Evolutionary conservation across 106 monocot species (phyloP).

Genomic region (Agapanthus africanus): DNA sequence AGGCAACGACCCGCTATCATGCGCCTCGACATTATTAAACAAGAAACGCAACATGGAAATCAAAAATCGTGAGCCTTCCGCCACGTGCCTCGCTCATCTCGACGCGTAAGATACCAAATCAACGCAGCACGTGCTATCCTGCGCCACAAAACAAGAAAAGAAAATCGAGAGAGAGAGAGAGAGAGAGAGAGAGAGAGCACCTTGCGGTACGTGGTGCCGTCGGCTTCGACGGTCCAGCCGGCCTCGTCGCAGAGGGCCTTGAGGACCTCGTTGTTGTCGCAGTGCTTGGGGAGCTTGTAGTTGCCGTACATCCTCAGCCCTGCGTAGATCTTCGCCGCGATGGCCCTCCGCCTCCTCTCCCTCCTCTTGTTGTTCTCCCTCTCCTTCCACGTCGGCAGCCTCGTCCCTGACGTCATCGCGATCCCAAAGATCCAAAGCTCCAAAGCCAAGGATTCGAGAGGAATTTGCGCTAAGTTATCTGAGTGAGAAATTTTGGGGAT

Average conservation of each 20-base stretch:
- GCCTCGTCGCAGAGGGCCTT: conserved; percentile 59
- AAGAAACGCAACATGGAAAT: no score
- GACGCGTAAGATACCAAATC: neutral
- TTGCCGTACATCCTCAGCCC: conserved; percentile 51
- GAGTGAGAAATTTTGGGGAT: no score
- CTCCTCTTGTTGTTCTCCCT: conserved; percentile 56
- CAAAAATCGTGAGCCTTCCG: no score
- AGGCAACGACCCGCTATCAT: neutral
- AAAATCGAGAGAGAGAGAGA: neutral
- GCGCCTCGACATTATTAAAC: no score
- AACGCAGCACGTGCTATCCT: neutral
- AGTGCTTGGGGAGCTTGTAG: conserved; percentile 57
- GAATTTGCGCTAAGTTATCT: no score
- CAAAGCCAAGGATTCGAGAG: no score
- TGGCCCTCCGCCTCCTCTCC: conserved; percentile 48
- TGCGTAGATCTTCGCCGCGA: conserved; percentile 56
- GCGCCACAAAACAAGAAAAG: neutral
- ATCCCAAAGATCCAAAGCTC: no score
- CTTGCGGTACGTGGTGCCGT: conserved; percentile 56
- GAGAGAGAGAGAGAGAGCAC: conserved; percentile 3
- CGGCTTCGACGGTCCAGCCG: conserved; percentile 60
- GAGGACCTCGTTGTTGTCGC: conserved; percentile 61
- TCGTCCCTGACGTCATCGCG: conserved; percentile 34
- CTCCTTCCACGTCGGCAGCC: conserved; percentile 65
- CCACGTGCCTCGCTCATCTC: neutral